Evolutionary conservation across 2,329 filamentous ascomycete species (phyloP), one percentile per base, ranked within the genome.

Genomic region (Fusarium graminum): DNA sequence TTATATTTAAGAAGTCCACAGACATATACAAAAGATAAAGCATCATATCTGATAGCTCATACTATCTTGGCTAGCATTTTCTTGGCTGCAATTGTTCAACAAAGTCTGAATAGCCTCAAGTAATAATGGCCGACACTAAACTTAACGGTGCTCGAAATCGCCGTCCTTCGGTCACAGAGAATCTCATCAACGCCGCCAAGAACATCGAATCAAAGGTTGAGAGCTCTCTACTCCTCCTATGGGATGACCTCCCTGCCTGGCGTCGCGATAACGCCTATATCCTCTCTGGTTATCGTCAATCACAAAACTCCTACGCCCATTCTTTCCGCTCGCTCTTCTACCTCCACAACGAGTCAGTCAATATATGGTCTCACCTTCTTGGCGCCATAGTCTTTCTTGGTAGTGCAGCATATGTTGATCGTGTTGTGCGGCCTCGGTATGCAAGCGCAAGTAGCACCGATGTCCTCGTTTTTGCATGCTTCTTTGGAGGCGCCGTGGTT

Each of bases 401-500:
- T 8, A 78, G 81, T 2, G 85, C 82, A 2, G 64, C 80, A 13
- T 80, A 85, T 47, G 78, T 93, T 13, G 87, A 89, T 76, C 74
- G 76, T 25, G 78, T 83, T 46, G 79, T 94, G 36, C 81, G 82
- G 13, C 86, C 90, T 36, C 86, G 92, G 10, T 94, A 94, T 73
- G 82, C 82, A 10, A 81, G 83, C 4, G 90, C 91, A 8, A 83
- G 82, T 10, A 60, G 74, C 10, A 79, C 84, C 4, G 93, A 97
- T 75, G 81, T 92, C n/a, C 65, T 88, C 34, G 92, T 88, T 29
- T 93, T 97, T 75, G 80, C 82, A 1, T 93, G 89, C 79, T 97
- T 95, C 82, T 93, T 97, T 72, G 81, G 81, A 25, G 92, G 93
- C 42, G 91, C 90, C 3, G 84, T 88, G 28, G 73, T 87, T 32